A percentile compares a stretch with the other conserved stretches of the same genome.
Evolutionary conservation across 2,329 filamentous ascomycete genomes (phyloP).

Genomic region (Mariannaea sp.): DNA sequence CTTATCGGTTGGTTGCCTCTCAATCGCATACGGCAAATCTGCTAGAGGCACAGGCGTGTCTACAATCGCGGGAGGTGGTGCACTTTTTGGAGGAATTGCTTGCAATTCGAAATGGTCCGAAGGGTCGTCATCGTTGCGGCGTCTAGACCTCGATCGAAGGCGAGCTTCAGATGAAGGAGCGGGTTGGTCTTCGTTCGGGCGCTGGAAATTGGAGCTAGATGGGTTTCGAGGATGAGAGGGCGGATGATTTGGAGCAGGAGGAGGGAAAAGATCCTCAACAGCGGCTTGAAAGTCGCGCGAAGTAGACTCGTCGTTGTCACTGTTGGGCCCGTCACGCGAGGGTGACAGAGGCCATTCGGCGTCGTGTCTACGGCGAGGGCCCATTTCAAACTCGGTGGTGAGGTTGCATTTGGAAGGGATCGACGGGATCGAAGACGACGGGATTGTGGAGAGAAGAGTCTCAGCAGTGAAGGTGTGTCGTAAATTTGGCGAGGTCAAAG

Average conservation of each 20-base stretch:
- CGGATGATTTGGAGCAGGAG: constrained; percentile 25
- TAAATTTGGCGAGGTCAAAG: neutral
- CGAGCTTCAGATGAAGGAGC: constrained; percentile 22
- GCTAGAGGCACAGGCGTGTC: constrained; percentile 13
- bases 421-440: neutral
- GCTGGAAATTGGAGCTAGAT: constrained; percentile 24
- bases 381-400: constrained; percentile 34
- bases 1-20: constrained; percentile 28
- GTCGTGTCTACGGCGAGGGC: constrained; percentile 34
- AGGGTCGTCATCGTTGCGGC: constrained; percentile 24
- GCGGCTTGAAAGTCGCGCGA: constrained; percentile 32
- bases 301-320: constrained; percentile 17
- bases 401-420: constrained; percentile 36
- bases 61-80: constrained; percentile 20
- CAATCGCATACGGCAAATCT: constrained; percentile 25
- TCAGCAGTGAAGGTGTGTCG: neutral
- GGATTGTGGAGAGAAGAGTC: neutral
- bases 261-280: constrained; percentile 33
- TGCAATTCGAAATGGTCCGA: constrained; percentile 32
- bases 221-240: constrained; percentile 28
- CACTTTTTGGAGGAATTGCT: constrained; percentile 31
- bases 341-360: constrained; percentile 26
- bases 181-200: constrained; percentile 21
- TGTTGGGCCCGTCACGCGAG: constrained; percentile 16
- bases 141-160: constrained; percentile 25